Base-by-base conservation (phyloP, 2,329 filamentous ascomycete species). In the Waltergamsia citrina region DNA sequence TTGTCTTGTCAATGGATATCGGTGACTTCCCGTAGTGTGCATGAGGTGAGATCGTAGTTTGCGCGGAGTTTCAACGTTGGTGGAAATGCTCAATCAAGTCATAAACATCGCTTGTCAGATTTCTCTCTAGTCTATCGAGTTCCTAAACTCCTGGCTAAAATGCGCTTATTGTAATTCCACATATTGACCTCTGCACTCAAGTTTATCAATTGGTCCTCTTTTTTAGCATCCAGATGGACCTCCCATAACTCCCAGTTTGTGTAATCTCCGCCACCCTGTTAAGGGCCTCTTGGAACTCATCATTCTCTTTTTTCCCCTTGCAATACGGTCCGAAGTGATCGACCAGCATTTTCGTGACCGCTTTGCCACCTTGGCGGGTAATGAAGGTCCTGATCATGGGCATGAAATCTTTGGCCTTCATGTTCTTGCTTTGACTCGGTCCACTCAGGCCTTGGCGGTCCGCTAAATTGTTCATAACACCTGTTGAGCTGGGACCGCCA, bases 241-340 rank as follows among this genome's bases (percentile, higher is more conserved):
- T 56, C 43, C 73, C 69, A 5, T 62, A 62, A 8, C 65, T 64
- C 4, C 70, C 69, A 8, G 56, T 54, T 52, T 74, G 69, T 49
- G 85, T 74, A 52, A 94, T 57, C 35, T 65, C 72, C 1, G 90
- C 90, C 47, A 94, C 81, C 40, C 68, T 68, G 45, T 83, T 78
- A 35, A 96, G 60, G 45, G 86, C 86, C 46, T 74, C 69, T 58
- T 87, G 90, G 53, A 96, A 96, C 53, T 87, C 81, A 14, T 76
- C 73, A 33, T 79, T 81, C 40, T 84, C 73, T 28, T 76, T 83
- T 16, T 71, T 73, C 3, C 52, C 53, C 1, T 57, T 56, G 51
- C 86, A 94, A 48, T 78, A 83, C 11, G 75, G 74, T 55, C 88
- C 85, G 56, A 95, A 96, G 49, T 94, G 86, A 48, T 94, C 84